These are phyloP conservation scores for Verticillium nonalfalfae DNA, from an alignment of 2,329 filamentous ascomycete genomes.

Conservation along the genomic window DNA sequence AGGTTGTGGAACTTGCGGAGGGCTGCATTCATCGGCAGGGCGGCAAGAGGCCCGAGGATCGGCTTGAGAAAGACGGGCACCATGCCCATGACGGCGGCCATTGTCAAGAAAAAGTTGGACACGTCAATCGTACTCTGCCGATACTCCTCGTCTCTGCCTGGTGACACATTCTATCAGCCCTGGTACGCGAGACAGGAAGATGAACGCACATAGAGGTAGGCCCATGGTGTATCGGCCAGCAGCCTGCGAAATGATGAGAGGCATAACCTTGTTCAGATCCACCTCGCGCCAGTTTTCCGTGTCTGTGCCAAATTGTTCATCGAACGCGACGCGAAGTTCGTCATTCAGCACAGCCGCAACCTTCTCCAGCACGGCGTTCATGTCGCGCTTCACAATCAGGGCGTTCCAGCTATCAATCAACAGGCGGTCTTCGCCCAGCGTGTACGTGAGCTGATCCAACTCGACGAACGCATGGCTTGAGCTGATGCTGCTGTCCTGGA, in stretches of 20 bases:
- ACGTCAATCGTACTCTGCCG: conserved; percentile 19
- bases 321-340: conserved; percentile 25
- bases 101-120: conserved; percentile 23
- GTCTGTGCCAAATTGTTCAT: conserved; percentile 25
- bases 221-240: conserved; percentile 24
- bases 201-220: conserved; percentile 19
- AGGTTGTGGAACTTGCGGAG: conserved; percentile 19
- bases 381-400: conserved; percentile 24
- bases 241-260: conserved; percentile 23
- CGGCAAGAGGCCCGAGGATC: conserved; percentile 19
- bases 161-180: background rate
- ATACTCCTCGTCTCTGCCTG: conserved; percentile 27
- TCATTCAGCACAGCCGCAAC: conserved; percentile 25
- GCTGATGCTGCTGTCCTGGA: conserved; percentile 29
- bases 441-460: conserved; percentile 27
- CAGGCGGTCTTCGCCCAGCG: conserved; percentile 26
- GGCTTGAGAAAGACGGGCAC: conserved; percentile 23
- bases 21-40: conserved; percentile 13
- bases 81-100: conserved; percentile 22
- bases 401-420: conserved; percentile 28
- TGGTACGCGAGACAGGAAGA: background rate
- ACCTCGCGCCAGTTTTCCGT: conserved; percentile 25
- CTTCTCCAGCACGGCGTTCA: conserved; percentile 25
- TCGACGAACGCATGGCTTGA: conserved; percentile 28
- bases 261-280: conserved; percentile 17